These are phyloP conservation scores for Cystobasidium pallidum DNA, from an alignment of 1,284 basidiomycete species.

Conservation along the genomic window DNA sequence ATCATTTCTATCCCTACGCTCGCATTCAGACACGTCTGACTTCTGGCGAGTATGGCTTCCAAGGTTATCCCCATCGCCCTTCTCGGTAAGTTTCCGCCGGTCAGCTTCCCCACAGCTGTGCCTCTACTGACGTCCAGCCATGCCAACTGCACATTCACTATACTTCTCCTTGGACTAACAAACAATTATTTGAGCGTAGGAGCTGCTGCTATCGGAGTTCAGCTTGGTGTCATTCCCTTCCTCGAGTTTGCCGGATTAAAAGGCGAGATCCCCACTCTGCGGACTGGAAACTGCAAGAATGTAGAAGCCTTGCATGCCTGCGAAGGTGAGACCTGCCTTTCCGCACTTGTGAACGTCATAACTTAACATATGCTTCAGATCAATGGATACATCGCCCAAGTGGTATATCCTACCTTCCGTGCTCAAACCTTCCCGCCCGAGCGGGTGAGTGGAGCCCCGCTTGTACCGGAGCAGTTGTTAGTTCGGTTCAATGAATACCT, in stretches of 20 bases:
- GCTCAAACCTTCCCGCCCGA: conserved; percentile 64
- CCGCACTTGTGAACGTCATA: background rate
- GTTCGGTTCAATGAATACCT: too few relatives aligned
- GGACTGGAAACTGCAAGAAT: conserved; percentile 21
- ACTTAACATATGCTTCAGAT: conserved; percentile 8
- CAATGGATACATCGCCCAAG: conserved; percentile 55
- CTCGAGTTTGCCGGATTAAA: conserved; percentile 15
- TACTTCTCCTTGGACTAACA: background rate
- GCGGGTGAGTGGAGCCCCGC: conserved; percentile 30
- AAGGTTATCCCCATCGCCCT: conserved; percentile 25
- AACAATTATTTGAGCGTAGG: background rate
- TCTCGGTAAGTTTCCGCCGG: conserved; percentile 13
- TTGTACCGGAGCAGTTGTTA: background rate
- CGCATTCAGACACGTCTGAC: background rate
- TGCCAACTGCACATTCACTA: background rate
- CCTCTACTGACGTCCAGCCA: conserved; percentile 2
- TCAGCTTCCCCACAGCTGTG: background rate
- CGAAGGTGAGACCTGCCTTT: conserved; percentile 41
- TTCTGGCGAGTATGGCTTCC: conserved; percentile 16
- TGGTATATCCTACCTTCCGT: conserved; percentile 70
- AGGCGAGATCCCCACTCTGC: conserved; percentile 13
- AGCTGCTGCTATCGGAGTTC: conserved; percentile 23
- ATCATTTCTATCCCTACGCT: background rate
- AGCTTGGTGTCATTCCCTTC: conserved; percentile 20
- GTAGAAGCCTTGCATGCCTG: conserved; percentile 36